phyloP scores from a whole-genome alignment of 371 early-diverging fungal genomes.

The Saksenaea vasiformis region DNA sequence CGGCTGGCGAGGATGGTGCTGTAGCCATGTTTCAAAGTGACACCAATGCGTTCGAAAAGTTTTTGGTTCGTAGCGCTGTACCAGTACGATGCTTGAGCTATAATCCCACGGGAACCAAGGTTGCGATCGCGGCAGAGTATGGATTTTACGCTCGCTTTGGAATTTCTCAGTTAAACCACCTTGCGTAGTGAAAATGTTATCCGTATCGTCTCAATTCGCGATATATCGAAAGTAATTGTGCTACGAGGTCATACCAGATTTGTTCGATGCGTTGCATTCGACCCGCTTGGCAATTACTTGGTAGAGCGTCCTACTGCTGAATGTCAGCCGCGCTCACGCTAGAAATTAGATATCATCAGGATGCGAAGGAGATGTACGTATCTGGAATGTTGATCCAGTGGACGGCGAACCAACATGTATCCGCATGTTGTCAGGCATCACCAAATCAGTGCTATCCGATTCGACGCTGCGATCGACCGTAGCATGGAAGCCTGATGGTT shows the following conservation, averaged over 20 bases:
- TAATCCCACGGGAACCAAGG: slow-evolving; percentile 30
- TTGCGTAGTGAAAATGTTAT: slow-evolving; percentile 36
- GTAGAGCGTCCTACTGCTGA: slow-evolving; percentile 14
- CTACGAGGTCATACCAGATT: slow-evolving; percentile 43
- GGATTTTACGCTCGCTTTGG: not conserved
- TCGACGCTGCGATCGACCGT: slow-evolving; percentile 29
- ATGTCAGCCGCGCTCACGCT: not conserved
- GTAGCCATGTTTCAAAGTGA: slow-evolving; percentile 27
- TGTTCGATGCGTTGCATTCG: slow-evolving; percentile 48
- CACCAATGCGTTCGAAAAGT: slow-evolving; percentile 27
- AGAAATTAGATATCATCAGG: slow-evolving; percentile 48
- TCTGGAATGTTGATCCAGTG: slow-evolving; percentile 57
- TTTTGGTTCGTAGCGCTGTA: slow-evolving; percentile 36
- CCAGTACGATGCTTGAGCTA: slow-evolving; percentile 37
- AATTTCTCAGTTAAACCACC: not conserved
- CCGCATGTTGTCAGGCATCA: slow-evolving; percentile 18
- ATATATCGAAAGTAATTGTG: slow-evolving; percentile 33
- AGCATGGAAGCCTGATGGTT: slow-evolving; percentile 62
- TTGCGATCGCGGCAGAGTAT: slow-evolving; percentile 52
- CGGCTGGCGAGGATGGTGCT: slow-evolving; percentile 40
- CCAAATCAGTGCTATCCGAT: slow-evolving; percentile 9
- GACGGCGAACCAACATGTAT: slow-evolving; percentile 42
- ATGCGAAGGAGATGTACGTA: slow-evolving; percentile 58
- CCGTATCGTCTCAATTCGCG: slow-evolving; percentile 33
- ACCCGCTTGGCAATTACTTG: slow-evolving; percentile 42